These are phyloP conservation scores for Lichtheimia hyalospora DNA, from an alignment of 371 early-diverging fungal species.

Conservation along the genomic window DNA sequence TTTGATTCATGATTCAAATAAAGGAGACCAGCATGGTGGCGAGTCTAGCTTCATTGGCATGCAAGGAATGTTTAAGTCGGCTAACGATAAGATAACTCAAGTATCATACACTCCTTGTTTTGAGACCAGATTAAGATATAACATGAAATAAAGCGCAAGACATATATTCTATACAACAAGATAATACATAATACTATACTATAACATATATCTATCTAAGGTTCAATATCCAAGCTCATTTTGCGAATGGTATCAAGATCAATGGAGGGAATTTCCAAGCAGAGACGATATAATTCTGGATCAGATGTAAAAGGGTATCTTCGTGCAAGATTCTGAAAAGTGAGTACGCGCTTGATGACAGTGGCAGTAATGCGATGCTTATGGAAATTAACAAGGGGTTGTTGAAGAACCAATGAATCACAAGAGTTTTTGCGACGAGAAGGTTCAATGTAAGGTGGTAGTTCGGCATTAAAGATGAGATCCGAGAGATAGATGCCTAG, in stretches of 20 bases:
- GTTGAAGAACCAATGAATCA: conserved; percentile 30
- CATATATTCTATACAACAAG: neutral
- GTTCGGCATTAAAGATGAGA: conserved; percentile 64
- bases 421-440: conserved; percentile 11
- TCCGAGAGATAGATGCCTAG: conserved; percentile 70
- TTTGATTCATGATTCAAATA: too few relatives aligned
- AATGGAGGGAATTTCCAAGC: conserved; percentile 30
- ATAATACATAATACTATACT: neutral
- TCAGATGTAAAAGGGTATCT: conserved; percentile 59
- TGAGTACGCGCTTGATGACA: conserved; percentile 62
- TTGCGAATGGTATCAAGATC: conserved; percentile 36
- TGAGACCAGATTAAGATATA: too few relatives aligned
- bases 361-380: conserved; percentile 66
- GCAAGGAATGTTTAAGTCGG: too few relatives aligned
- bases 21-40: too few relatives aligned
- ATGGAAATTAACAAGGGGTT: conserved; percentile 62
- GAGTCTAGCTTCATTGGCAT: too few relatives aligned
- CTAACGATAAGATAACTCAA: too few relatives aligned
- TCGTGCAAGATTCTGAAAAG: conserved; percentile 58
- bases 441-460: conserved; percentile 51
- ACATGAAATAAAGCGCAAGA: neutral
- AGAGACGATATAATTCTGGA: conserved; percentile 35
- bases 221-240: conserved; percentile 23
- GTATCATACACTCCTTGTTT: too few relatives aligned
- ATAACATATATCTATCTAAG: neutral